Evolutionary conservation across 257 asterid species (phyloP), one percentile per base, ranked within the genome.

Genomic region (Solanum bukasovii): DNA sequence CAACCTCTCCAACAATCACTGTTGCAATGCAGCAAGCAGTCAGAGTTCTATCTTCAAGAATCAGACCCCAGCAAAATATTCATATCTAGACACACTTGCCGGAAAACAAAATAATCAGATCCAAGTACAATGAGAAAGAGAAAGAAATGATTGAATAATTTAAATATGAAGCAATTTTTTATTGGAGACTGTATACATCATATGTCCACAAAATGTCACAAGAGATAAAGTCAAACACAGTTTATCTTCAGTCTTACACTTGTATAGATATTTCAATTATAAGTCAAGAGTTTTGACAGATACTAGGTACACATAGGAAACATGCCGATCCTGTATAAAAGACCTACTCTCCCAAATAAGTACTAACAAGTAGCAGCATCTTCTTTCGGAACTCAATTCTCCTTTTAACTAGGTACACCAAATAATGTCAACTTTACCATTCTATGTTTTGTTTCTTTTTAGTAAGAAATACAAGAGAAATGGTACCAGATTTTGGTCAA

Each of bases 1-100:
- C 99, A 90, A 95, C 89, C 91, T 97, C 99, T 90, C 99, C 99
- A 87, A 97, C 97, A 89, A 97, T 87, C 99, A 97, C 99, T 97
- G 97, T 90, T 61, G 83, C 86, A 91, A 88, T 35, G 79, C 84
- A 88, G 90, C 56, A 83, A 46, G 29, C 70, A 70, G 85, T 88
- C 31, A 56, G 88, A 75, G 34, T 38, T 81, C 74, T 75, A 79
- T 65, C 70, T 84, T 52, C 40, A 5, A 75, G 44, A 82, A 74
- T 85, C 40, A 88, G n/a, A 56, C 35, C 25, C 34, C 81, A 34
- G 81, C 81, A 73, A 73, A 73, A 73, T 73, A 73, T 34, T 34
- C 81, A 73, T 33, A 73, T 34, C 81, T 37, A 73, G 81, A 34
- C 81, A 33, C 78, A 34, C 81, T 34, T 73, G 81, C 16, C 49